Evolutionary conservation across 2,329 filamentous ascomycete species (phyloP).

Genomic region (Biscogniauxia sp.): DNA sequence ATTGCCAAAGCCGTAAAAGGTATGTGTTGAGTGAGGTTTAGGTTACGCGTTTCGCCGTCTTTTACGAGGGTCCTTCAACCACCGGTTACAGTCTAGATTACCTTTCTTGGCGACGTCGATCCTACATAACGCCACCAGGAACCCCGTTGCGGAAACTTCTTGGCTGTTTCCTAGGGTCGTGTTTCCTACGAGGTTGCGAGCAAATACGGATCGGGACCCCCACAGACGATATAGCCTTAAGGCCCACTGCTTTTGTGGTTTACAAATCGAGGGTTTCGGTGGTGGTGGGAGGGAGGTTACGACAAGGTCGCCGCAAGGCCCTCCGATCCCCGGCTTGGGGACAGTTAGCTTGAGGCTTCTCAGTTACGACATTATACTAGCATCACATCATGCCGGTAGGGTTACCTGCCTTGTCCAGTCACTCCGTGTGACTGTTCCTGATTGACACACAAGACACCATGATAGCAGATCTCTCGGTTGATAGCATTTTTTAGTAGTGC

Average conservation of each 20-base stretch:
- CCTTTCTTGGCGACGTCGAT: slow-evolving; percentile 25
- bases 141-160: slow-evolving; percentile 23
- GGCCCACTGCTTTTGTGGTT: not conserved
- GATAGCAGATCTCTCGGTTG: slow-evolving; percentile 23
- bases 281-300: not conserved
- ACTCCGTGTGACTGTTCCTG: slow-evolving; percentile 27
- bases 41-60: slow-evolving; percentile 6
- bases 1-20: slow-evolving; percentile 4
- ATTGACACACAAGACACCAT: slow-evolving; percentile 22
- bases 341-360: not conserved
- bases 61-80: not conserved
- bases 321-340: slow-evolving; percentile 18
- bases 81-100: not conserved
- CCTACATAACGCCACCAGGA: slow-evolving; percentile 21
- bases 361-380: slow-evolving; percentile 18
- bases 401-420: slow-evolving; percentile 26
- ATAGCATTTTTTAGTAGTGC: slow-evolving; percentile 12
- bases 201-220: not conserved
- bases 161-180: slow-evolving; percentile 17
- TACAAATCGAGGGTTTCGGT: not conserved
- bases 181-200: slow-evolving; percentile 14
- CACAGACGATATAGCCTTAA: slow-evolving; percentile 4
- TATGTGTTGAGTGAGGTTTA: slow-evolving; percentile 3
- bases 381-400: slow-evolving; percentile 21
- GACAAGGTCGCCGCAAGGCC: slow-evolving; percentile 22